Base-by-base conservation (phyloP, 768 basidiomycete genomes). In the Tulasnella sp. region DNA sequence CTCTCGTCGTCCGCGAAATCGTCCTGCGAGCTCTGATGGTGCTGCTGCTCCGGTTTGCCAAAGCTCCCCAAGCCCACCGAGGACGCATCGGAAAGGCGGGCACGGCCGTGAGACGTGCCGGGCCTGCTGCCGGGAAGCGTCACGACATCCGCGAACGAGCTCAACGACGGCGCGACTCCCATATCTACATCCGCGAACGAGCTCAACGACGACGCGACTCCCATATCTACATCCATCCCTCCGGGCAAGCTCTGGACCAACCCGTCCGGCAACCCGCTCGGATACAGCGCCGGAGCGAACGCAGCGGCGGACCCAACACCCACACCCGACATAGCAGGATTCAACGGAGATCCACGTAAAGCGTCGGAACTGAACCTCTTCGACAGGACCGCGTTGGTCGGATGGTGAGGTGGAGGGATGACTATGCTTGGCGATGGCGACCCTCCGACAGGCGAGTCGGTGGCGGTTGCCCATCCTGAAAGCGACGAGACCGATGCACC, bases 341-440 rank as follows among this genome's bases (percentile, higher is more conserved):
- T 59, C 52, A 59, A 14, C 11, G 52, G 64, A 37, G 34, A 65
- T 9, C 64, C 64, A 22, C 64, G 34, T 34, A 65, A 34, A 36
- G 64, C 35, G 26, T 65, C 64, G 1, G 64, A 65, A 34, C 64
- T 40, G 39, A 36, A 65, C 34, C 64, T 36, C n/a, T 34, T 26
- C 12, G 52, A 59, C 32, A 59, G 3, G 52, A 32, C 52, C 52
- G 52, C 22, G 52, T 16, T 37, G 26, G 64, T 16, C 52, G 41
- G 6, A 32, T 40, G 41, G 44, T 70, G 69, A 7, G 69, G 69
- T n/a, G 69, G 69, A 5, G 69, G 69, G 44, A 70, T 70, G 40
- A 70, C 35, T 32, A 70, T 37, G 2, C 69, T 44, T n/a, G 69
- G 47, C 14, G 47, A 29, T 34, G 47, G 35, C 34, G 69, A 70